Evolutionary conservation across 768 basidiomycete species (phyloP), one percentile per base, ranked within the genome.

Genomic region (Amanita rimosa): DNA sequence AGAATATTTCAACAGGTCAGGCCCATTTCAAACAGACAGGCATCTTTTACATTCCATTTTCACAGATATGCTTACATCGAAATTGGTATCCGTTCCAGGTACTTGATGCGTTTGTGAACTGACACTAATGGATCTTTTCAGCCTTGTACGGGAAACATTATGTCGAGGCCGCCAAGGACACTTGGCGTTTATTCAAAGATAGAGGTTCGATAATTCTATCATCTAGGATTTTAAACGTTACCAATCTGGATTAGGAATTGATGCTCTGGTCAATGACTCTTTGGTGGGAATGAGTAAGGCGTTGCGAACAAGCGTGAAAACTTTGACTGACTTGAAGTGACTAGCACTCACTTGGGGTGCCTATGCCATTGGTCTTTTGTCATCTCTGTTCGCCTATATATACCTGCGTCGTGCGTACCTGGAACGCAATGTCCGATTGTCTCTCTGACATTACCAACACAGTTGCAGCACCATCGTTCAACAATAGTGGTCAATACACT

Each of bases 71-170:
- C 83, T 21, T 87, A 84, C 56, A 88, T 90, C 55, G 85, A 91
- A 60, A 90, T 91, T 42, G 80, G 81, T 83, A 55, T 35, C 68
- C 22, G 17, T 29, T 31, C 29, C 49, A 27, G 17, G 2, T 43
- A 9, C 40, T 22, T 16, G 10, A 5, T n/a, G 40, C 42, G 31
- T 41, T 21, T 6, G 17, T 27, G 22, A 13, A 43, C 49, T 44
- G 24, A 41, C 46, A 46, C 31, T 26, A 26, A 29, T 45, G 42
- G n/a, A n/a, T n/a, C 34, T 19, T 26, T 46, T 6, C 38, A 85
- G 85, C 88, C 0, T 67, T 91, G 8, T 93, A 91, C 59, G 89
- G 90, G 29, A 93, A 92, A 64, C 67, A 83, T 1, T 92, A 90
- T 55, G 74, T 91, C 37, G 61, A 70, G 21, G 88, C 88, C 24